Base-by-base conservation (phyloP, 129 eudicot species). In the Dittrichia graveolens region DNA sequence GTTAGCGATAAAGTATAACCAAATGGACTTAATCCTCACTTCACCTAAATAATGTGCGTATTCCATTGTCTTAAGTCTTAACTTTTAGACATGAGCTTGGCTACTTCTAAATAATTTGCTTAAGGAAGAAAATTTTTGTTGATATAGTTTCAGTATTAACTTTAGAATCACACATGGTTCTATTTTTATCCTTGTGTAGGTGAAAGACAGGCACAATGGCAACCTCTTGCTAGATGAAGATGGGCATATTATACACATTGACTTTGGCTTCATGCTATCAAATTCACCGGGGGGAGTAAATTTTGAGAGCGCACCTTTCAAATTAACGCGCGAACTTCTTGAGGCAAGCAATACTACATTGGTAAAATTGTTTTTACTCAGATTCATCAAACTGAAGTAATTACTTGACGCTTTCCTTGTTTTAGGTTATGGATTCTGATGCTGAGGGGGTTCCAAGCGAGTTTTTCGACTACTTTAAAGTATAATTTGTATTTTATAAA, bases 361-460 rank as follows among this genome's bases (percentile, higher is more conserved):
- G 15, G 14, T 42, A 24, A n/a, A 12, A 45, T 67, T 57, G 7
- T 13, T 6, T 67, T 10, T 76, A 50, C 31, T 67, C 45, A 4
- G 73, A 73, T 6, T 47, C 7, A 37, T 76, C n/a, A 66, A 58
- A 14, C 7, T 4, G 8, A 46, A 41, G 34, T 73, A 37, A 45
- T 73, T 34, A 59, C 15, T 35, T 75, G 56, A 48, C 41, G 14
- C 55, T 47, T 53, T 62, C 49, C 56, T 78, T 77, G 68, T 81
- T 67, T 47, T 74, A 95, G 99, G 97, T 95, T 50, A 95, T 95
- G 99, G 99, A 95, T 81, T 95, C 99, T 80, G 99, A 95, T 78
- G 97, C 99, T 2, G 99, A 95, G 80, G 99, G 99, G 66, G 88
- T 95, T 81, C 99, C 99, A 44, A 95, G 99, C 79, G 99, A 95